These are phyloP conservation scores for Brassica rapa DNA, from an alignment of 345 rosid genomes.

Conservation along the genomic window DNA sequence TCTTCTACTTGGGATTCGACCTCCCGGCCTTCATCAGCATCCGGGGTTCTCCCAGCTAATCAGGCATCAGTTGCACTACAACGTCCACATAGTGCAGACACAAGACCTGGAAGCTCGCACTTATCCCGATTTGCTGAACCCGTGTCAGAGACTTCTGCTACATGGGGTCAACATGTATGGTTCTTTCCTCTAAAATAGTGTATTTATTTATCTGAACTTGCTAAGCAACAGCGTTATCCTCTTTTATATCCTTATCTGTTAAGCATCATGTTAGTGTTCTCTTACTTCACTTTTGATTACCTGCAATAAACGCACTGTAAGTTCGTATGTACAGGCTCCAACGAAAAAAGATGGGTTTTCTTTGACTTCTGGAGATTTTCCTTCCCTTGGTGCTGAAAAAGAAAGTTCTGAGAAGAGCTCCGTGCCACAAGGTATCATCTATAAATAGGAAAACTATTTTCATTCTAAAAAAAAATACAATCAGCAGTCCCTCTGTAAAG, in stretches of 20 bases:
- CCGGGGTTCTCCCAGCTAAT: slow-evolving; percentile 75
- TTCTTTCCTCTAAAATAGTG: slow-evolving; percentile 12
- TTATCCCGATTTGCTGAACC: slow-evolving; percentile 97
- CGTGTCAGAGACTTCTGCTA: slow-evolving; percentile 62
- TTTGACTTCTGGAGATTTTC: slow-evolving; percentile 90
- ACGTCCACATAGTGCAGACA: slow-evolving; percentile 98
- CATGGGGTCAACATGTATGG: slow-evolving; percentile 60
- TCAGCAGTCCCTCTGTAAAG: slow-evolving; percentile 5
- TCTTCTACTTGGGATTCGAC: slow-evolving; percentile 65
- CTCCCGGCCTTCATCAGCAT: slow-evolving; percentile 96
- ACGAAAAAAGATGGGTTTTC: slow-evolving; percentile 79
- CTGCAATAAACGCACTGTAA: slow-evolving; percentile 5
- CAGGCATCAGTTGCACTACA: slow-evolving; percentile 62
- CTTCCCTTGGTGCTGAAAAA: slow-evolving; percentile 88
- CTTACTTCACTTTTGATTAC: slow-evolving; percentile 10
- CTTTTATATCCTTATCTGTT: slow-evolving; percentile 8
- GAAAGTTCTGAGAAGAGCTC: slow-evolving; percentile 55
- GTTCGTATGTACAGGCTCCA: slow-evolving; percentile 58
- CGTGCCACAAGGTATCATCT: slow-evolving; percentile 64
- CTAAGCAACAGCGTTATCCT: background rate
- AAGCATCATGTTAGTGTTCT: slow-evolving; percentile 18
- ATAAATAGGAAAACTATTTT: slow-evolving; percentile 1
- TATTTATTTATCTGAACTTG: slow-evolving; percentile 16
- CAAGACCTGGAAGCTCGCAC: slow-evolving; percentile 98
- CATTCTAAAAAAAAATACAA: background rate